These are phyloP conservation scores for Suhomyces emberorum DNA, from an alignment of 805 yeast species.

Conservation along the genomic window DNA sequence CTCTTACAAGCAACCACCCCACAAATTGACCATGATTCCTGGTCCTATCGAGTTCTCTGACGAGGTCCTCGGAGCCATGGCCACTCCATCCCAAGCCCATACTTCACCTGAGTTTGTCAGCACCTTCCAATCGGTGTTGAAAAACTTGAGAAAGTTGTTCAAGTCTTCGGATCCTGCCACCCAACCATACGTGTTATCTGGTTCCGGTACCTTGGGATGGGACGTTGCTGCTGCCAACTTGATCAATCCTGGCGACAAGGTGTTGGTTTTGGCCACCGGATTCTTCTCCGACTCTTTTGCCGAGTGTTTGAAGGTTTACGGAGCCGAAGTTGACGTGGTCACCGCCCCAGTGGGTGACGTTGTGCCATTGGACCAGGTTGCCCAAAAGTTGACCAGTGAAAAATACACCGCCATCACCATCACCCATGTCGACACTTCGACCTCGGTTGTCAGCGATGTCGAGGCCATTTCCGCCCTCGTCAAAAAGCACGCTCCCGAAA, in stretches of 20 bases:
- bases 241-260: slow-evolving; percentile 60
- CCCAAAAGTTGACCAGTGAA: slow-evolving; percentile 48
- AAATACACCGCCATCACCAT: slow-evolving; percentile 71
- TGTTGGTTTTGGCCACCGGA: slow-evolving; percentile 84
- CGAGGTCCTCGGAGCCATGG: slow-evolving; percentile 72
- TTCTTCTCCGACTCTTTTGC: slow-evolving; percentile 83
- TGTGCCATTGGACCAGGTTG: slow-evolving; percentile 56
- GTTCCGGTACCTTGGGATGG: slow-evolving; percentile 96
- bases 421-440: slow-evolving; percentile 95
- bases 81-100: slow-evolving; percentile 84
- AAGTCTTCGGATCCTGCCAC: slow-evolving; percentile 61
- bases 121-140: slow-evolving; percentile 66
- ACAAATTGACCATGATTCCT: slow-evolving; percentile 62
- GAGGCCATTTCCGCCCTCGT: slow-evolving; percentile 59
- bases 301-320: slow-evolving; percentile 68
- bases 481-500: slow-evolving; percentile 65
- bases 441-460: slow-evolving; percentile 84
- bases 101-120: slow-evolving; percentile 79
- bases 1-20: slow-evolving; percentile 41
- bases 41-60: slow-evolving; percentile 87
- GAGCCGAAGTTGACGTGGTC: slow-evolving; percentile 70
- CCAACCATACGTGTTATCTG: slow-evolving; percentile 80
- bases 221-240: slow-evolving; percentile 82
- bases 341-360: slow-evolving; percentile 72
- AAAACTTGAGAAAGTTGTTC: slow-evolving; percentile 70